Base-by-base conservation (phyloP, 805 yeast species). In the Debaryomyces castellii region DNA sequence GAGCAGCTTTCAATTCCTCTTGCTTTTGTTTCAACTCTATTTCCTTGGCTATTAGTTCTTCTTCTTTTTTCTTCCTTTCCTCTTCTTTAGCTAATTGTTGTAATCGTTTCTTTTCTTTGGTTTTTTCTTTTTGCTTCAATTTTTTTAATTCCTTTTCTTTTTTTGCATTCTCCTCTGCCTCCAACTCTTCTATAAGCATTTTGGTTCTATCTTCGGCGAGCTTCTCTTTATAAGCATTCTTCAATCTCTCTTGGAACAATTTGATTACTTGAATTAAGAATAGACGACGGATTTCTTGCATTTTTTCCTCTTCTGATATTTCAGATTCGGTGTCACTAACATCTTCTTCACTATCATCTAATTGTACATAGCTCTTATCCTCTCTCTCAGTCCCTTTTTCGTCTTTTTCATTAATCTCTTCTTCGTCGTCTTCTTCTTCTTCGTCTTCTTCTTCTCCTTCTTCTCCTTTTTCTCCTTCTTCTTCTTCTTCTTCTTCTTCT, bases 241-340 rank as follows among this genome's bases (percentile, higher is more conserved):
- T 73, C 25, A 91, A 78, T 38, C 89, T 77, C 52, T 81, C 83
- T 57, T 87, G 88, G 54, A 91, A 77, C 59, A 89, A 73, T 43
- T 88, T 81, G 4, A 94, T 85, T 1, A 91, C 87, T 45, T 89
- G 86, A 43, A 87, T 74, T 55, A 88, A 89, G 50, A 91, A 77
- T 74, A 89, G 77, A 21, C 86, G 81, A 32, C 91, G 85, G 10
- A 92, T 85, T 64, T 90, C 96, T 55, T 81, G 84, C 57, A 87
- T 67, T 41, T 90, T 61, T 74, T 69, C 85, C 48, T 81, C 85
- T 43, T 83, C 85, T 0, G 67, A 61, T 9, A 66, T 63, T 47
- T 67, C 73, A 3, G 63, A 57, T 37, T 66, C 72, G 6, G 63
- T 60, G 44, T 67, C 69, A n/a, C 70, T 77, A 9, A 65, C 72